Evolutionary conservation across 768 basidiomycete species (phyloP), one percentile per base, ranked within the genome.

Genomic region (Leucosporidium creatinivorum): DNA sequence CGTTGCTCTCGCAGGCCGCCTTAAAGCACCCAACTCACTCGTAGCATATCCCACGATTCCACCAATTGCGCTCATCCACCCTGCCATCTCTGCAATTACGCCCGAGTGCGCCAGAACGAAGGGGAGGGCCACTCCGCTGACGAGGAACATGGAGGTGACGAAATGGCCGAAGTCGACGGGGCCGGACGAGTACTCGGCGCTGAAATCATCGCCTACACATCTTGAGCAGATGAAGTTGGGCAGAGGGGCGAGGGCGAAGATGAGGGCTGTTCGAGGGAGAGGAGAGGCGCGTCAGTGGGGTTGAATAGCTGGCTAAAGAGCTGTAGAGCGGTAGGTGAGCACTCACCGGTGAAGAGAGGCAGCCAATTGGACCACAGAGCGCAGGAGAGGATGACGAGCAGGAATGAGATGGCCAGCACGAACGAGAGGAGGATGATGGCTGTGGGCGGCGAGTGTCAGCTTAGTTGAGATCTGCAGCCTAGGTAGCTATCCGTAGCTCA

Each of bases 281-380:
- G 57, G 21, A 69, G 48, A 17, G 54, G 48, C 10, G 48, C 25
- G 44, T 51, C 31, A 33, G 50, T 21, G 48, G 18, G 55, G 26
- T 33, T 33, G 33, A 33, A 33, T n/a, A 10, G 33, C 33, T 33
- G 63, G 48, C 44, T 31, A 36, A 31, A 15, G 23, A 51, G 54
- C 17, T 47, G 57, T 28, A 44, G 54, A 31, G 60, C 15, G 68
- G 58, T 47, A 52, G 58, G 49, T 4, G 68, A 44, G 52, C 26
- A 58, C 89, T 69, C 73, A 96, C 96, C 96, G 71, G 97, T 94
- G 71, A 98, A 83, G 60, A 99, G 82, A 44, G 96, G 96, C 26
- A 98, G 82, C 96, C 96, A 99, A 78, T 99, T 99, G 19, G 85
- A 81, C 87, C 88, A 98, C 36, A 98, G 81, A 10, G 96, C 96